Evolutionary conservation across 1,284 basidiomycete species (phyloP).

Genomic region (Ceratobasidium sp.): DNA sequence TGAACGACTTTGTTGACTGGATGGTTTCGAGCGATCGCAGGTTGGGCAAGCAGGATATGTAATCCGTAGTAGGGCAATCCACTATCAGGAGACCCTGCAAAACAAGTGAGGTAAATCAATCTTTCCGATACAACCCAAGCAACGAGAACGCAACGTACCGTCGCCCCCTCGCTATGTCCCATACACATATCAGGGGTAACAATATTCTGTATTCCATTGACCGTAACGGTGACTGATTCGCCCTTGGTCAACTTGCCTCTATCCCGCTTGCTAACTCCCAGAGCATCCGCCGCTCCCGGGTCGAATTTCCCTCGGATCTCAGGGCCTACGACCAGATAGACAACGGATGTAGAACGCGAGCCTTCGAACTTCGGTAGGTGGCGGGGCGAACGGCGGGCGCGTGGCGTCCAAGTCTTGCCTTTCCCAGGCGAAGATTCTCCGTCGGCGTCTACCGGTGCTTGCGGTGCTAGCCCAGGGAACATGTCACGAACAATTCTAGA

Average conservation of each 20-base stretch:
- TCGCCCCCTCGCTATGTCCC: slow-evolving; percentile 55
- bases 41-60: slow-evolving; percentile 70
- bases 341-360: slow-evolving; percentile 51
- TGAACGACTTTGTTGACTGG: slow-evolving; percentile 59
- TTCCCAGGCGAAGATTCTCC: slow-evolving; percentile 50
- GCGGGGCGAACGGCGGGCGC: slow-evolving; percentile 4
- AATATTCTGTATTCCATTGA: slow-evolving; percentile 53
- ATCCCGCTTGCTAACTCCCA: slow-evolving; percentile 76
- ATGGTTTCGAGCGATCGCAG: slow-evolving; percentile 66
- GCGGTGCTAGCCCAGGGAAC: slow-evolving; percentile 30
- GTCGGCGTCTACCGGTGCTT: neutral
- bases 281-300: slow-evolving; percentile 70
- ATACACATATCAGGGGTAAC: slow-evolving; percentile 60
- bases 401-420: slow-evolving; percentile 28
- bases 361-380: slow-evolving; percentile 30
- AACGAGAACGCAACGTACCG: slow-evolving; percentile 54
- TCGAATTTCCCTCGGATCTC: slow-evolving; percentile 90
- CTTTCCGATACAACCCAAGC: neutral
- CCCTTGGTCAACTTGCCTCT: slow-evolving; percentile 66
- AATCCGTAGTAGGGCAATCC: slow-evolving; percentile 70
- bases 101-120: slow-evolving; percentile 42
- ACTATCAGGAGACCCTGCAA: slow-evolving; percentile 70
- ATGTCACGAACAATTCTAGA: slow-evolving; percentile 31
- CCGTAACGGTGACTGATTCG: slow-evolving; percentile 66
- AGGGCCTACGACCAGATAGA: slow-evolving; percentile 84